Base-by-base conservation (phyloP, 2,329 filamentous ascomycete species). In the Rugonectria rugulosa region DNA sequence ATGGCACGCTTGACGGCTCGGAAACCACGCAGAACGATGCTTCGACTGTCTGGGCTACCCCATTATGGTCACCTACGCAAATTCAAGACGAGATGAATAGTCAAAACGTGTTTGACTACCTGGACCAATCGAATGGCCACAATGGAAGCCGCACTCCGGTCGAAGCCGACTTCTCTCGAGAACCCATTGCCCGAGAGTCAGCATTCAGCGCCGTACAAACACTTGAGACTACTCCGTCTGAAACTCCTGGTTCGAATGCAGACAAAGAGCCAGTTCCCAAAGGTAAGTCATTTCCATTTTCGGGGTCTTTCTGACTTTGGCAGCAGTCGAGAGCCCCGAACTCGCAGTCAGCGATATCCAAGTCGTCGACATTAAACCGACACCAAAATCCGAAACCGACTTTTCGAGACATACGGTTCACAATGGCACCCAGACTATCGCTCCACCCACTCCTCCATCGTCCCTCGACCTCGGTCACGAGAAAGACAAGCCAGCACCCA, bases 371-470 rank as follows among this genome's bases (percentile, higher is more conserved):
- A n/a, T 40, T 23, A 21, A 40, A 7, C 37, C 37, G 3, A 24
- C 24, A n/a, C 37, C 37, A 20, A 21, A 40, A 20, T 7, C 37
- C 12, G 37, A 24, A 19, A 36, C n/a, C 11, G 17, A 2, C 15
- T 11, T 6, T 14, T 19, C 31, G 11, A 17, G 10, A 14, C 5
- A 40, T 34, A 49, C 26, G 32, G 11, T 32, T 37, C 14, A 48
- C 6, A 42, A 38, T 15, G 42, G 53, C 43, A 48, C 37, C 15
- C 48, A 52, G 12, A 53, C 53, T 11, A 12, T 31, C 12, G 40
- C 27, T n/a, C 20, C 2, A 34, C 29, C 14, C 15, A 23, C 9
- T 34, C 17, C 6, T 23, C 42, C 8, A 21, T 15, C 5, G 14
- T 31, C 11, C 21, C 23, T 24, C 36, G 14, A n/a, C 34, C 17